These are phyloP conservation scores for Magnusiomyces ingens DNA, from an alignment of 1,139 yeast genomes.

Conservation along the genomic window DNA sequence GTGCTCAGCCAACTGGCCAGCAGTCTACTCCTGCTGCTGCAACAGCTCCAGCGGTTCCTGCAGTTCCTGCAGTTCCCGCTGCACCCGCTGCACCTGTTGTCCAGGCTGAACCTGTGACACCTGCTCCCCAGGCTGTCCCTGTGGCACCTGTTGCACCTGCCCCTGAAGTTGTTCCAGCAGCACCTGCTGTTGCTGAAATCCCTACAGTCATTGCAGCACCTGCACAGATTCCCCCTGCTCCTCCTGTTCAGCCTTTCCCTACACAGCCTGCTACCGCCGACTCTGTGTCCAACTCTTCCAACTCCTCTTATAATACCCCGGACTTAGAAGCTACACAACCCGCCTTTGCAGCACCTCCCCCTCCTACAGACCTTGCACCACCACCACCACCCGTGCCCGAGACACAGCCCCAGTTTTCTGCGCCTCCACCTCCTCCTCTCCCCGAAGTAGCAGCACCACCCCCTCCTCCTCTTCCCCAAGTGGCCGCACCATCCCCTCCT, in stretches of 20 bases:
- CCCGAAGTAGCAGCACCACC: slow-evolving; percentile 18
- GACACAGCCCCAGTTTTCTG: slow-evolving; percentile 15
- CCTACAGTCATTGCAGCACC: slow-evolving; percentile 12
- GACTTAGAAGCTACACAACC: slow-evolving; percentile 19
- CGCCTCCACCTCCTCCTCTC: slow-evolving; percentile 19
- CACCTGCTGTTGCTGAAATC: slow-evolving; percentile 13
- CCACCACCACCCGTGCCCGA: slow-evolving; percentile 11
- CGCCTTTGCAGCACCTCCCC: slow-evolving; percentile 8
- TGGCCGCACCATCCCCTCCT: slow-evolving; percentile 15
- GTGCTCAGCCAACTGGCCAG: slow-evolving; percentile 2
- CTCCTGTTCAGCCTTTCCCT: slow-evolving; percentile 11
- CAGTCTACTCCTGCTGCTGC: slow-evolving; percentile 8
- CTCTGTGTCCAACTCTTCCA: slow-evolving; percentile 8
- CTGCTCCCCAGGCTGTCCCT: slow-evolving; percentile 1
- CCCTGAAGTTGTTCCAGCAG: slow-evolving; percentile 16
- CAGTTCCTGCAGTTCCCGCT: slow-evolving; percentile 14
- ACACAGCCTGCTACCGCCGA: slow-evolving; percentile 13
- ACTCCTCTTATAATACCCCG: slow-evolving; percentile 19
- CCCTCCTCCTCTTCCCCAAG: slow-evolving; percentile 18
- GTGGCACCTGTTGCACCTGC: slow-evolving; percentile 9
- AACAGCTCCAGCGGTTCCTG: slow-evolving; percentile 19
- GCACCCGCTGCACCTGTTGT: slow-evolving; percentile 14
- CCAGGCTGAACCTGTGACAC: slow-evolving; percentile 1
- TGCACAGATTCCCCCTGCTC: slow-evolving; percentile 9
- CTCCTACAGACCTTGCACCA: slow-evolving; percentile 9